phyloP scores from a whole-genome alignment of 345 rosid species.

The Brassica juncea region DNA sequence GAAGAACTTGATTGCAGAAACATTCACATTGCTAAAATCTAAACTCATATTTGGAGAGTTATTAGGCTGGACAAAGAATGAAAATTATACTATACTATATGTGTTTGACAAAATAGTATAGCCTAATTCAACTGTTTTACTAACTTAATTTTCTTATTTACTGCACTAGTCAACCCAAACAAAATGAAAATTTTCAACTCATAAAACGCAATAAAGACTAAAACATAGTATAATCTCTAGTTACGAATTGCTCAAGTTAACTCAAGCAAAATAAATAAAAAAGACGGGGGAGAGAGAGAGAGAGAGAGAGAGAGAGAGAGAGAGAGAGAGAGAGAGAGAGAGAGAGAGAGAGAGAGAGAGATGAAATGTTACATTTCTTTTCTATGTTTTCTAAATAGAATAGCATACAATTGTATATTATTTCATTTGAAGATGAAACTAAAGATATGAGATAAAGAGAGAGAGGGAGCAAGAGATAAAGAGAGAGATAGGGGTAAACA shows the following conservation, averaged over 20 bases:
- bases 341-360: background rate
- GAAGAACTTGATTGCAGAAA: background rate
- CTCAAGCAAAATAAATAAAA: too few species aligned
- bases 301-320: background rate
- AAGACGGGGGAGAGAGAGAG: background rate
- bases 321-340: too few species aligned
- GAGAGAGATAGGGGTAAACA: too few species aligned
- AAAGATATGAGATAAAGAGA: too few species aligned
- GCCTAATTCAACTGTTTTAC: too few species aligned
- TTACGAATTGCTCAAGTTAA: too few species aligned
- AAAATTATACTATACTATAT: background rate
- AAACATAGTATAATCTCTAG: background rate
- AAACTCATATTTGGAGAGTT: background rate
- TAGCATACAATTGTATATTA: too few species aligned
- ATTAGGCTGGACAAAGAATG: background rate
- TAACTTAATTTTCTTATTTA: background rate
- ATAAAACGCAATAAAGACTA: too few species aligned
- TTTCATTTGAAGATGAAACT: too few species aligned
- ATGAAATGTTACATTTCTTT: background rate
- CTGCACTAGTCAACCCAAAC: background rate
- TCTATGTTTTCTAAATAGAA: background rate
- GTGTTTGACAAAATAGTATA: background rate
- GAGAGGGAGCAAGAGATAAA: too few species aligned
- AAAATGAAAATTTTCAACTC: too few species aligned
- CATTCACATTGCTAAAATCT: background rate